A percentile compares a stretch with the other conserved stretches of the same genome.
Evolutionary conservation across 2,329 filamentous ascomycete genomes (phyloP).

Genomic region (Sclerotinia minor): DNA sequence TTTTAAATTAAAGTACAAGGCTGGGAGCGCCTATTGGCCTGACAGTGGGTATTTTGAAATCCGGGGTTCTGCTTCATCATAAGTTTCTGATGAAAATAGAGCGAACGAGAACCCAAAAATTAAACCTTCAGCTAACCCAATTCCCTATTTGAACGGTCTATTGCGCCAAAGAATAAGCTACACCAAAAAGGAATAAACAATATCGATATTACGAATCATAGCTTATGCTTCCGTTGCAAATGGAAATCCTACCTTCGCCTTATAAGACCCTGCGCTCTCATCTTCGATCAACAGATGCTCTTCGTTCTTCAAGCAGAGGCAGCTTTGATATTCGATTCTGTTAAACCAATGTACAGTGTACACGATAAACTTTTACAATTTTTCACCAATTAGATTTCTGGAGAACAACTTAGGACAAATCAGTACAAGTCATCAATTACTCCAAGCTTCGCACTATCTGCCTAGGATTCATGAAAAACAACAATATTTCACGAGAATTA

Average conservation of each 20-base stretch:
- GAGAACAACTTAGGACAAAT: background rate
- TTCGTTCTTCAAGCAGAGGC: conserved; percentile 5
- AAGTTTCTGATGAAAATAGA: conserved; percentile 9
- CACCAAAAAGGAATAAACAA: background rate
- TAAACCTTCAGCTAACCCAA: background rate
- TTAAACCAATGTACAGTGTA: background rate
- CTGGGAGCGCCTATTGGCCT: conserved; percentile 8
- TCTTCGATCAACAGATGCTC: background rate
- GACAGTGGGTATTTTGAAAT: conserved; percentile 9
- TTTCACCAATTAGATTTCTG: background rate
- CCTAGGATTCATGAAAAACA: conserved; percentile 14
- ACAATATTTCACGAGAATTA: conserved; percentile 1
- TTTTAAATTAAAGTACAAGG: conserved; percentile 10
- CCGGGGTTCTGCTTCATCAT: conserved; percentile 14
- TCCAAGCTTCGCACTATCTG: conserved; percentile 1
- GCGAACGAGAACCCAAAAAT: background rate
- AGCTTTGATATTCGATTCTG: conserved; percentile 2
- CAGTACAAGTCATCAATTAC: background rate
- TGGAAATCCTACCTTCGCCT: background rate
- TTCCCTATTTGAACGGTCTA: background rate
- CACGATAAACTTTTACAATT: background rate
- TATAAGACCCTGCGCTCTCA: background rate
- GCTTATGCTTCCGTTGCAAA: background rate
- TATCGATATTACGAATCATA: background rate
- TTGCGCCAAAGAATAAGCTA: conserved; percentile 2